A percentile compares a stretch with the other conserved stretches of the same genome.
Conservation (phyloP, 306 rosid genomes). For the Carpinus viminea region DNA sequence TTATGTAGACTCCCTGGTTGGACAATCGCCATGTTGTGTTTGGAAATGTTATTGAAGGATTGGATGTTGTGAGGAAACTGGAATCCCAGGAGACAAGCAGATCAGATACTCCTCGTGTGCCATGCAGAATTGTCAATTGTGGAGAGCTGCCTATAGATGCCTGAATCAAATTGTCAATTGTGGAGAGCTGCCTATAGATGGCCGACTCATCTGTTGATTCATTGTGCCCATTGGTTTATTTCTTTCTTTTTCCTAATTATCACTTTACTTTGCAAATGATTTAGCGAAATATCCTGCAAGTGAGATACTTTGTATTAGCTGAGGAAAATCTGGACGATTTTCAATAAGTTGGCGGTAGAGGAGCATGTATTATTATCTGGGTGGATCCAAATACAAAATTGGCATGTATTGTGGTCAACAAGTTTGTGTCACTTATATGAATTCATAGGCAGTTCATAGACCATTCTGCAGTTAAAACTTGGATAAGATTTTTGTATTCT, state of each 20-base stretch:
- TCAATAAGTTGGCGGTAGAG: not conserved
- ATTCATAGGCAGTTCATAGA: no score
- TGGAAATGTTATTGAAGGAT: conserved; percentile 74
- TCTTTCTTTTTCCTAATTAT: conserved; percentile 25
- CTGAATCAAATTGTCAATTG: no score
- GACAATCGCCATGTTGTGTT: conserved; percentile 91
- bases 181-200: conserved; percentile 22
- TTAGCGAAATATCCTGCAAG: not conserved
- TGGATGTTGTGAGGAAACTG: conserved; percentile 68
- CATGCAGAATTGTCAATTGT: conserved; percentile 72
- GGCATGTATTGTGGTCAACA: no score
- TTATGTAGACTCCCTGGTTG: conserved; percentile 87
- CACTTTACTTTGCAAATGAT: not conserved
- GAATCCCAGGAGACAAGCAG: conserved; percentile 87
- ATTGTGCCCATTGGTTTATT: conserved; percentile 20
- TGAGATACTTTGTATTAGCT: not conserved
- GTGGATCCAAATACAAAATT: not conserved
- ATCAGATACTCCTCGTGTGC: conserved; percentile 63
- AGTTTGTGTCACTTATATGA: no score
- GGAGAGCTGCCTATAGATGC: conserved; percentile 63
- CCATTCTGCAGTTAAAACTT: no score
- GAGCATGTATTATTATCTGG: not conserved
- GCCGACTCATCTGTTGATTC: conserved; percentile 32
- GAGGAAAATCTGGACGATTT: not conserved
- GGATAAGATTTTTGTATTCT: no score